phyloP scores from a whole-genome alignment of 2,329 filamentous ascomycete genomes.

The Didymellaceae sp. region DNA sequence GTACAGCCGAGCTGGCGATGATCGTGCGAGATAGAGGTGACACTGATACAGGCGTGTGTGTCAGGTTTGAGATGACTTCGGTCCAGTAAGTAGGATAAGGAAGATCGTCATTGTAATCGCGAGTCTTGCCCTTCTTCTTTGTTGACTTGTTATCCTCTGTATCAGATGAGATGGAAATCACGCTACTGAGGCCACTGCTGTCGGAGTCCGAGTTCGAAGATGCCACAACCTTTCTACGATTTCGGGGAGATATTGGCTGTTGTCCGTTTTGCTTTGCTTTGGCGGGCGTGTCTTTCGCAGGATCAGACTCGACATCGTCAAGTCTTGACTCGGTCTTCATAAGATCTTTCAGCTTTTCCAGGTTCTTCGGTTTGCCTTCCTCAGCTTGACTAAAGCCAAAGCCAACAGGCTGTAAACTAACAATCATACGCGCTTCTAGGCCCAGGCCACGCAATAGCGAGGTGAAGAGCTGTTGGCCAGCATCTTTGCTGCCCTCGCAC shows the following conservation, averaged over 20 bases:
- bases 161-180: conserved; percentile 54
- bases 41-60: conserved; percentile 78
- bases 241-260: conserved; percentile 9
- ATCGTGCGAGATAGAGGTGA: conserved; percentile 67
- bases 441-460: conserved; percentile 81
- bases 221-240: conserved; percentile 10
- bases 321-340: background rate
- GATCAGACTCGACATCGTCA: background rate
- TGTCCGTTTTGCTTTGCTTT: conserved; percentile 8
- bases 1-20: conserved; percentile 65
- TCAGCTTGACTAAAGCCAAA: conserved; percentile 92
- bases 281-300: background rate
- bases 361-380: conserved; percentile 66
- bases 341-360: conserved; percentile 30
- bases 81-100: conserved; percentile 92
- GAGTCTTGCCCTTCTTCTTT: conserved; percentile 52
- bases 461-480: conserved; percentile 89
- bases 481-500: conserved; percentile 82
- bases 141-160: conserved; percentile 60
- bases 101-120: conserved; percentile 74
- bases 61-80: conserved; percentile 83
- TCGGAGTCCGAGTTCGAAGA: conserved; percentile 56
- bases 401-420: conserved; percentile 82
- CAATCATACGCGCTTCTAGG: conserved; percentile 82
- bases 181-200: conserved; percentile 50